A percentile compares a stretch with the other conserved stretches of the same genome.
Evolutionary conservation across 768 basidiomycete species (phyloP).

Genomic region (Clathrus columnatus): DNA sequence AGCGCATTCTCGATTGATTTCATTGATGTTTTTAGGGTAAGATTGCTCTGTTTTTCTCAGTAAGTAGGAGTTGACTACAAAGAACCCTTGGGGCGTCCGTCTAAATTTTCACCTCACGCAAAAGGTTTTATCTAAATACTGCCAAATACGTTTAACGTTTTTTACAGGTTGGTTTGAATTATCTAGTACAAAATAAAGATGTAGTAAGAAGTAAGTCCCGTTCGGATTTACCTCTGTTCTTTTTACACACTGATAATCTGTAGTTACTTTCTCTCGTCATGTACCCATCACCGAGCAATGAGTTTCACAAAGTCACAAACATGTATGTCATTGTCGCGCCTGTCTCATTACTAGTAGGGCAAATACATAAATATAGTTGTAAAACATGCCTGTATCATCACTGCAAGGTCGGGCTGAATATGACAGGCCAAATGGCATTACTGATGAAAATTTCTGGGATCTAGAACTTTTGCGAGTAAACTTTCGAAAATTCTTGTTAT

Average conservation of each 20-base stretch:
- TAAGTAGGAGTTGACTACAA: conserved; percentile 14
- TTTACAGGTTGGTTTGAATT: conserved; percentile 56
- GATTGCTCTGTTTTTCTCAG: conserved; percentile 10
- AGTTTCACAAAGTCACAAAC: no score
- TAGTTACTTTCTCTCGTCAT: conserved; percentile 25
- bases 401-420: no score
- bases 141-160: background rate
- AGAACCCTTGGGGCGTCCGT: conserved; percentile 69
- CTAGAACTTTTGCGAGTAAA: no score
- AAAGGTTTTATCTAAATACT: conserved; percentile 34
- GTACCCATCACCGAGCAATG: no score
- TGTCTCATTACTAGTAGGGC: no score
- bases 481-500: no score
- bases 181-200: conserved; percentile 81
- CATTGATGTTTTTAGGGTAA: conserved; percentile 20
- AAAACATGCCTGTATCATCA: no score
- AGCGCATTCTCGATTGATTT: background rate
- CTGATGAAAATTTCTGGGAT: no score
- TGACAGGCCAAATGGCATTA: no score
- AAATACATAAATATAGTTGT: no score
- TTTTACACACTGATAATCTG: background rate
- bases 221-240: conserved; percentile 6
- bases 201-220: conserved; percentile 72
- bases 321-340: no score
- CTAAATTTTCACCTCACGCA: conserved; percentile 92